These are phyloP conservation scores for Pterocarpus macrocarpus DNA, from an alignment of 306 rosid species.

Conservation along the genomic window DNA sequence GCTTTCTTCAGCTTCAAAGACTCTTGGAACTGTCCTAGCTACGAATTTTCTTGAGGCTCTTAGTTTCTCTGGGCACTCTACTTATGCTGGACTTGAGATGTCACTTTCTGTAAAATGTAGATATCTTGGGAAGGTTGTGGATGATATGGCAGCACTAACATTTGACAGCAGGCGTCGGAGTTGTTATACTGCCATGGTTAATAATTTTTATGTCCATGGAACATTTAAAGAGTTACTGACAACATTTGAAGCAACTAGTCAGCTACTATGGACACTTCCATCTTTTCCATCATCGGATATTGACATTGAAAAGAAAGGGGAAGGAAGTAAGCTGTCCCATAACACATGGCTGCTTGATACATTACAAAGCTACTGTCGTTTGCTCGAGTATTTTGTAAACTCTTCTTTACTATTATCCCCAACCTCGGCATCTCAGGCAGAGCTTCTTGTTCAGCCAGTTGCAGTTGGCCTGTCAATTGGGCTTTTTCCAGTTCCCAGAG, in stretches of 20 bases:
- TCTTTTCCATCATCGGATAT: conserved; percentile 65
- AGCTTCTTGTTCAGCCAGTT: conserved; percentile 95
- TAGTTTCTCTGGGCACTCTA: conserved; percentile 83
- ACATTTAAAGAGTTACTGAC: conserved; percentile 91
- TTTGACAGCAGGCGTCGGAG: conserved; percentile 89
- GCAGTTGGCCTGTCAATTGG: conserved; percentile 98
- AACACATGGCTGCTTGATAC: conserved; percentile 94
- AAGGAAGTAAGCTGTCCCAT: conserved; percentile 73
- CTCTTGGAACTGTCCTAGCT: conserved; percentile 92
- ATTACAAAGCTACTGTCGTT: conserved; percentile 81
- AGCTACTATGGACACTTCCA: conserved; percentile 88
- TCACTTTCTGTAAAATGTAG: conserved; percentile 90
- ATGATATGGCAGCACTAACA: conserved; percentile 87
- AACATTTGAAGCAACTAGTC: conserved; percentile 98
- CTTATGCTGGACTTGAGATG: conserved; percentile 68
- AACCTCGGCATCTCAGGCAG: conserved; percentile 86
- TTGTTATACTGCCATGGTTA: conserved; percentile 85
- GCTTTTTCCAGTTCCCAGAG: conserved; percentile 96
- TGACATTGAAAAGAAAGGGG: conserved; percentile 73
- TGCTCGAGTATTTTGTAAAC: conserved; percentile 94
- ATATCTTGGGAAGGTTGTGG: conserved; percentile 94
- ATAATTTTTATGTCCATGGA: conserved; percentile 93
- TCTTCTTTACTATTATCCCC: conserved; percentile 90
- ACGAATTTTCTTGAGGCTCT: conserved; percentile 89
- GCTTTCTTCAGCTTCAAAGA: conserved; percentile 82